A percentile compares a stretch with the other conserved stretches of the same genome.
Conservation (phyloP, 1,284 basidiomycete species). For the Ustilago bromivora region DNA sequence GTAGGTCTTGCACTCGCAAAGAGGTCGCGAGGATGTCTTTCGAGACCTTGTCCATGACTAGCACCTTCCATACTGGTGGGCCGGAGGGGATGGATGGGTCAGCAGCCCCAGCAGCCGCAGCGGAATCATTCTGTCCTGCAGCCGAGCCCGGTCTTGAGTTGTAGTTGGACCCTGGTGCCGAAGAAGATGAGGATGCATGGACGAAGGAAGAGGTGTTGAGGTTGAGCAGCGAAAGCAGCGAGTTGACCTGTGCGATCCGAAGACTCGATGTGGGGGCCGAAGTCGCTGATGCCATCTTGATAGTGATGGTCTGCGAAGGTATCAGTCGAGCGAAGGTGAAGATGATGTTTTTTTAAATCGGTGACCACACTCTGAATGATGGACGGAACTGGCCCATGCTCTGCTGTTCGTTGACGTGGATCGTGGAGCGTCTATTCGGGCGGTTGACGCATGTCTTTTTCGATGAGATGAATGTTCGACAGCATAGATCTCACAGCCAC, state of each 20-base stretch:
- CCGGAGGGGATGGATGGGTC: slow-evolving; percentile 67
- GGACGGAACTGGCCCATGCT: slow-evolving; percentile 6
- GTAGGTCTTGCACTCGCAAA: slow-evolving; percentile 92
- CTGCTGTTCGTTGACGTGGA: slow-evolving; percentile 5
- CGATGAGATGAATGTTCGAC: not conserved
- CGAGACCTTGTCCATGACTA: slow-evolving; percentile 92
- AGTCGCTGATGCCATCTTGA: slow-evolving; percentile 27
- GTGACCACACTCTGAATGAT: not conserved
- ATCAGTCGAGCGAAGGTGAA: not conserved
- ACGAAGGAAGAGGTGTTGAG: slow-evolving; percentile 61
- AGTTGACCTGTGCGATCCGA: slow-evolving; percentile 60
- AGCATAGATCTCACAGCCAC: not conserved
- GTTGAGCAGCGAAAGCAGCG: slow-evolving; percentile 65
- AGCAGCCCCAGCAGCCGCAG: slow-evolving; percentile 4
- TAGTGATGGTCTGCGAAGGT: not conserved
- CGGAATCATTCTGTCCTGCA: slow-evolving; percentile 27
- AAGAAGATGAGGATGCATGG: slow-evolving; percentile 42
- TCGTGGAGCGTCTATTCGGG: slow-evolving; percentile 4
- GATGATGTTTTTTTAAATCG: not conserved
- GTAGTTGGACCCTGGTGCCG: slow-evolving; percentile 42
- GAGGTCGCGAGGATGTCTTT: slow-evolving; percentile 97
- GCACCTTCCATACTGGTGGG: slow-evolving; percentile 94
- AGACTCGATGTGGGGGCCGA: slow-evolving; percentile 48
- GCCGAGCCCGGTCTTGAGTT: slow-evolving; percentile 45
- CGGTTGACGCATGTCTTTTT: not conserved